These are phyloP conservation scores for Corymbia maculata DNA, from an alignment of 345 rosid genomes.

Conservation along the genomic window DNA sequence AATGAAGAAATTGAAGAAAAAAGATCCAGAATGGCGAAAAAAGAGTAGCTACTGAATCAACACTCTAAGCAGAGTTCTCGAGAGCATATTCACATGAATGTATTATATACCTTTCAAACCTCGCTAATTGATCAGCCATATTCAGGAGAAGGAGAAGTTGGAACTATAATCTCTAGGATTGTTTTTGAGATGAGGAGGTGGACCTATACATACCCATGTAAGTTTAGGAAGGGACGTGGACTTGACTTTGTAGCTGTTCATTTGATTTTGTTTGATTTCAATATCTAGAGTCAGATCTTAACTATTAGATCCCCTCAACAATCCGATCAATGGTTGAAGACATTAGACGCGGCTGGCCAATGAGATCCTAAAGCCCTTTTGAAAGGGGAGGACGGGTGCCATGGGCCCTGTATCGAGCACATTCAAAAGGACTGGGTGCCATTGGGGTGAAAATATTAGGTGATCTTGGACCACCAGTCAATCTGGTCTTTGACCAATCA, in stretches of 20 bases:
- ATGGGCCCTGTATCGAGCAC: too few relatives aligned
- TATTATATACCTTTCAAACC: too few relatives aligned
- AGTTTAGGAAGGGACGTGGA: not conserved
- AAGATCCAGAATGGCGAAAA: too few relatives aligned
- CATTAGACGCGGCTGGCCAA: not conserved
- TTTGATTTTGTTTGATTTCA: not conserved
- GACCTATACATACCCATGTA: not conserved
- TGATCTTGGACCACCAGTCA: too few relatives aligned
- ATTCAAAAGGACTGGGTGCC: too few relatives aligned
- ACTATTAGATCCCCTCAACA: not conserved
- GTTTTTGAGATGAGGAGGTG: not conserved
- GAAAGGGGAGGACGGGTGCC: not conserved
- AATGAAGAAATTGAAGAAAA: too few relatives aligned
- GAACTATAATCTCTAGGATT: not conserved
- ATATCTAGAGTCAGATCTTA: not conserved
- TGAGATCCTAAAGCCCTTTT: not conserved
- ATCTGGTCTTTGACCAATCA: too few relatives aligned
- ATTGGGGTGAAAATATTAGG: too few relatives aligned
- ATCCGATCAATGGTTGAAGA: not conserved
- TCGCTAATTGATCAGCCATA: too few relatives aligned
- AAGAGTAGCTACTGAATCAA: too few relatives aligned
- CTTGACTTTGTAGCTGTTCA: not conserved
- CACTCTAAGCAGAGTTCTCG: too few relatives aligned
- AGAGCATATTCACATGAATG: too few relatives aligned
- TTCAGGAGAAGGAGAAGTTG: not conserved